Evolutionary conservation across 2,329 filamentous ascomycete genomes (phyloP), one percentile per base, ranked within the genome.

Genomic region (Colletotrichum endophyticum): DNA sequence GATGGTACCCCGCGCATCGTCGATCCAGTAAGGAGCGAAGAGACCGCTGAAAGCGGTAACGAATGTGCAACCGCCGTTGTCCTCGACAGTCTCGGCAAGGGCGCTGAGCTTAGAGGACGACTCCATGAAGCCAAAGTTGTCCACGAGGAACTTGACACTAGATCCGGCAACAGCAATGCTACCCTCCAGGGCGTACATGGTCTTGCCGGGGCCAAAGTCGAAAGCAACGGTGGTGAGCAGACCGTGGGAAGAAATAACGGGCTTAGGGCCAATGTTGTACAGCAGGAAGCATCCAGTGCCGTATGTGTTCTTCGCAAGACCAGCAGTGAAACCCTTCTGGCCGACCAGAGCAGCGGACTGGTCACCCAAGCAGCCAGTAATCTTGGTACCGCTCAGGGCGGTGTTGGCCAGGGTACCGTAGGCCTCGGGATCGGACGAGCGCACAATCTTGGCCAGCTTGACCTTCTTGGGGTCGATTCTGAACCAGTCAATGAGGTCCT

Each of bases 11-110:
- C 94, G 91, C 3, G 94, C 94, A 85, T 96, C 94, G 83, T 96
- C 94, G 78, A 96, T 94, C 95, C 94, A 96, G 86, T 96, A 96
- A 1, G 95, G 95, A 1, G 94, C 94, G 82, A 96, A 96, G 5
- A 96, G 89, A 66, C 94, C 94, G 83, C 92, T 95, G 83, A 96
- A 96, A 12, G 94, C 95, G 12, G 94, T 96, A 75, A 96, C 95
- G 80, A 96, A 91, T 22, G 94, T 91, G 80, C 93, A 93, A 11
- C 95, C 95, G 75, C 94, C 95, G 78, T 93, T 96, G 84, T 96
- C 93, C 72, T 86, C 83, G 34, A 89, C 87, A 8, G 87, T 87
- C 83, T 88, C 86, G 66, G 87, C 87, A n/a, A 89, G 81, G 1
- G 84, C 83, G 72, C 86, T 87, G 59, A 89, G 83, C 81, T 88